These are phyloP conservation scores for Cytospora paraplurivora DNA, from an alignment of 2,329 filamentous ascomycete species.

Conservation along the genomic window DNA sequence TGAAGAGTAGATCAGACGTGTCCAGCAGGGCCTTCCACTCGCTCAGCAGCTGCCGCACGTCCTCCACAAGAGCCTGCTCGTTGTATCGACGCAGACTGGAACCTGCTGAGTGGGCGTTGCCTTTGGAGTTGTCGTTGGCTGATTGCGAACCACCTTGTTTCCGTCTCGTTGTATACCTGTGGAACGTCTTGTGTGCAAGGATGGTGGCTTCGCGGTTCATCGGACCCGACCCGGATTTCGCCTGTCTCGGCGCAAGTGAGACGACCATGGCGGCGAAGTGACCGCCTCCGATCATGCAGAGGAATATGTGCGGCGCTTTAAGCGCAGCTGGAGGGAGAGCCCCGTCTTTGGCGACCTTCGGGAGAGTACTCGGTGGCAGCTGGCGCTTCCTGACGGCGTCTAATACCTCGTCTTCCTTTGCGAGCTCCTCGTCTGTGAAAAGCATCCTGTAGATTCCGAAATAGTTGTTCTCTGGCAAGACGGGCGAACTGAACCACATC, in stretches of 20 bases:
- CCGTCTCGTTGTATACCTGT: slow-evolving; percentile 91
- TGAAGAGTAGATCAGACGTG: slow-evolving; percentile 80
- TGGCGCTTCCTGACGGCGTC: slow-evolving; percentile 77
- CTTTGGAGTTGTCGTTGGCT: slow-evolving; percentile 91
- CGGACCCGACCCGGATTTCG: slow-evolving; percentile 66
- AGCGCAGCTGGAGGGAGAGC: slow-evolving; percentile 57
- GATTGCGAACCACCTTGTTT: slow-evolving; percentile 97
- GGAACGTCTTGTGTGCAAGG: slow-evolving; percentile 95
- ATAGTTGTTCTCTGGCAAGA: slow-evolving; percentile 74
- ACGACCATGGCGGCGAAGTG: slow-evolving; percentile 98
- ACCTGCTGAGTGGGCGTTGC: slow-evolving; percentile 90
- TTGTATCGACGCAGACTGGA: slow-evolving; percentile 90
- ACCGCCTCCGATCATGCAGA: slow-evolving; percentile 98
- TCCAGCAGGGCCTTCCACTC: slow-evolving; percentile 90
- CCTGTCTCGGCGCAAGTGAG: slow-evolving; percentile 77
- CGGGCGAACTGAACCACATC: slow-evolving; percentile 80
- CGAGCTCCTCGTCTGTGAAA: slow-evolving; percentile 72
- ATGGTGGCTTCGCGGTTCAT: slow-evolving; percentile 86
- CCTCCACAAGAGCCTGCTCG: slow-evolving; percentile 85
- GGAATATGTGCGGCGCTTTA: slow-evolving; percentile 82
- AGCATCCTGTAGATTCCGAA: slow-evolving; percentile 85
- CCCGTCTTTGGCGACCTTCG: slow-evolving; percentile 60
- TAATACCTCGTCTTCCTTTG: slow-evolving; percentile 61
- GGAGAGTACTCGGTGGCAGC: slow-evolving; percentile 61
- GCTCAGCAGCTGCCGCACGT: slow-evolving; percentile 76